These are phyloP conservation scores for Miscanthus lutarioriparius DNA, from an alignment of 176 grass and related monocot genomes.

Conservation along the genomic window DNA sequence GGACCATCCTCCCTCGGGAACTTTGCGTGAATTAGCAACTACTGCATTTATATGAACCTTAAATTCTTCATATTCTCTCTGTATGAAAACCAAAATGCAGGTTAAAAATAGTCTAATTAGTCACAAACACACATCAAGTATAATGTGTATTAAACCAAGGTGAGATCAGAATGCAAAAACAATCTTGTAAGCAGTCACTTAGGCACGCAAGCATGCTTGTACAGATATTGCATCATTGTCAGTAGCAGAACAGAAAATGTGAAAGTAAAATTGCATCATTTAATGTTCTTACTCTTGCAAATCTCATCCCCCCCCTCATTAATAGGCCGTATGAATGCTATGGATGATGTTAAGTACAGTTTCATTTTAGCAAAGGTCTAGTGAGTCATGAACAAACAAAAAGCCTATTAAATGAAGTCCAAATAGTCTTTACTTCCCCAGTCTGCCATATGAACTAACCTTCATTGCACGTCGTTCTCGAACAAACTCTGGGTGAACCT, in stretches of 20 bases:
- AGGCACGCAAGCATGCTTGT: not conserved
- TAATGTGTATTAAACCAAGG: not conserved
- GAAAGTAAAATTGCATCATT: not conserved
- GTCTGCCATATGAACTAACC: constrained; percentile 14
- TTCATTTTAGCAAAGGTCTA: not conserved
- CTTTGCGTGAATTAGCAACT: constrained; percentile 32
- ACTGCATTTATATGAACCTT: constrained; percentile 28
- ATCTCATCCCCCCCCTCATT: not conserved
- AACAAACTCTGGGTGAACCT: constrained; percentile 35
- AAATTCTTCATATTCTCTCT: constrained; percentile 43
- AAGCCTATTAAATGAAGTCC: not conserved
- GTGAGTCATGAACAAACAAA: not conserved
- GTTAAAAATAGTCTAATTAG: not conserved
- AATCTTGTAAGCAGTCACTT: not conserved
- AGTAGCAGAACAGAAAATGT: not conserved
- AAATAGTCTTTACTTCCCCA: not conserved
- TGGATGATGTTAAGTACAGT: not conserved
- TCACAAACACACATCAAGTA: not conserved
- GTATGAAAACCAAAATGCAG: constrained; percentile 23
- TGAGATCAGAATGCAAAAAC: not conserved
- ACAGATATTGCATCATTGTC: not conserved
- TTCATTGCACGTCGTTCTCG: constrained; percentile 35
- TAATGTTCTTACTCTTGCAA: not conserved
- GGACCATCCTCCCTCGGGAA: constrained; percentile 33
- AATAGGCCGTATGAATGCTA: not conserved